phyloP scores from a whole-genome alignment of 1,284 basidiomycete genomes.

The Pyrrhoderma lamaoense region DNA sequence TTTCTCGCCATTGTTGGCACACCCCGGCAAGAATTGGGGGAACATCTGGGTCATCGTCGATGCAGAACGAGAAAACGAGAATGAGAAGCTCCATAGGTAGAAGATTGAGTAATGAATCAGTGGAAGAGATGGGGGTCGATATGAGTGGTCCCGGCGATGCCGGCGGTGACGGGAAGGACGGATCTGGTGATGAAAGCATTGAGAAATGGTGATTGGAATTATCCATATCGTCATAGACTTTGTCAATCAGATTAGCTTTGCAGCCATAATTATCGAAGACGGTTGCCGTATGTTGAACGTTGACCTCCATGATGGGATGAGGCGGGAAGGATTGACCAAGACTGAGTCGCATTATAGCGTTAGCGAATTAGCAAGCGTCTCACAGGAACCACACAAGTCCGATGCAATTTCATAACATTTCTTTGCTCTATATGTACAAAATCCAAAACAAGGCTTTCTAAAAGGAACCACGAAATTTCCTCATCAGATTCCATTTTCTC shows the following conservation, averaged over 20 bases:
- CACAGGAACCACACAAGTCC: too few relatives aligned
- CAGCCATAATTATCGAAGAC: not conserved
- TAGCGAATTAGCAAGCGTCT: too few relatives aligned
- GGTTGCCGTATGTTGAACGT: not conserved
- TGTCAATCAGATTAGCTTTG: not conserved
- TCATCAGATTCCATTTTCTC: too few relatives aligned
- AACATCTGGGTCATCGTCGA: slow-evolving; percentile 34
- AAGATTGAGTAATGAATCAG: slow-evolving; percentile 18
- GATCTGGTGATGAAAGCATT: too few relatives aligned
- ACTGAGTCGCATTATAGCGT: not conserved
- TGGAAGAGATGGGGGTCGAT: not conserved
- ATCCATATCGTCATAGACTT: not conserved
- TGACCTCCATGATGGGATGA: not conserved
- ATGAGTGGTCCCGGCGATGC: not conserved
- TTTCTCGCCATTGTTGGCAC: slow-evolving; percentile 45
- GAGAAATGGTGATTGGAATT: not conserved
- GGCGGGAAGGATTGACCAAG: not conserved
- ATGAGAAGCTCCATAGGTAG: slow-evolving; percentile 59
- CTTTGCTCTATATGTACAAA: too few relatives aligned
- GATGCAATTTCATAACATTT: too few relatives aligned
- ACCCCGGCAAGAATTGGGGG: slow-evolving; percentile 39
- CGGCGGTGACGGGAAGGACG: too few relatives aligned
- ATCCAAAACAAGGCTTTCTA: too few relatives aligned
- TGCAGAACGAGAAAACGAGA: slow-evolving; percentile 48
- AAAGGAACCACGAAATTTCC: too few relatives aligned